These are phyloP conservation scores for Symbiodinium pilosum DNA, from an alignment of 73 alveolate species.

Conservation along the genomic window DNA sequence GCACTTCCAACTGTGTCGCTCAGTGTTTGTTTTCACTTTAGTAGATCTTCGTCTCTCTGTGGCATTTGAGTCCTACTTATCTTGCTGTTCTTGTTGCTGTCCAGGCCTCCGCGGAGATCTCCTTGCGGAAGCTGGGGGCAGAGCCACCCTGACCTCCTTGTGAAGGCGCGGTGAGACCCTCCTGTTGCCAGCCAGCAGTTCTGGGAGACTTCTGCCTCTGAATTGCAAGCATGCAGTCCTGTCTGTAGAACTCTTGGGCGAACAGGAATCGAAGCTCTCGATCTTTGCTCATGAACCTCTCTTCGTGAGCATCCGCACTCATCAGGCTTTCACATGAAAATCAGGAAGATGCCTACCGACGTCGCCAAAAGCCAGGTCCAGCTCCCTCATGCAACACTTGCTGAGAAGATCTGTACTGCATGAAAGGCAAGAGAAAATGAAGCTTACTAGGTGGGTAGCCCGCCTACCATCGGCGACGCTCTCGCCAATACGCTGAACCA, in stretches of 20 bases:
- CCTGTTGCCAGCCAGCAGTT: neutral
- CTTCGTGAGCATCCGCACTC: too few relatives aligned
- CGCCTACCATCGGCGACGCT: slow-evolving; percentile 65
- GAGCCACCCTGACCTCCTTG: neutral
- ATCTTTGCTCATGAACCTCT: neutral
- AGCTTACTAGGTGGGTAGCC: neutral
- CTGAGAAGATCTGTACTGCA: neutral
- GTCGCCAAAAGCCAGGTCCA: neutral
- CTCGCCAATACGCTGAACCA: slow-evolving; percentile 80
- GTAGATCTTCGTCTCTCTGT: too few relatives aligned
- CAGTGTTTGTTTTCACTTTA: too few relatives aligned
- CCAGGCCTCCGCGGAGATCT: neutral
- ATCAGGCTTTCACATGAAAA: too few relatives aligned
- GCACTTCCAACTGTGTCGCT: neutral
- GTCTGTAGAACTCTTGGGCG: slow-evolving; percentile 23
- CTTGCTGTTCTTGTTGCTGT: too few relatives aligned
- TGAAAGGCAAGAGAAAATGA: neutral
- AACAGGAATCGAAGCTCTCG: neutral
- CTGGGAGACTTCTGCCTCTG: neutral
- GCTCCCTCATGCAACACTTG: neutral
- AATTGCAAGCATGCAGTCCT: neutral
- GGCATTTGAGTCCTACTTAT: too few relatives aligned
- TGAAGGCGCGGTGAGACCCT: neutral
- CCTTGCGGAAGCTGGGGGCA: neutral
- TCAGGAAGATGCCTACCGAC: neutral